A percentile compares a stretch with the other conserved stretches of the same genome.
These are phyloP conservation scores for Zygotorulaspora sp. DNA, from an alignment of 805 yeast species.

Conservation along the genomic window DNA sequence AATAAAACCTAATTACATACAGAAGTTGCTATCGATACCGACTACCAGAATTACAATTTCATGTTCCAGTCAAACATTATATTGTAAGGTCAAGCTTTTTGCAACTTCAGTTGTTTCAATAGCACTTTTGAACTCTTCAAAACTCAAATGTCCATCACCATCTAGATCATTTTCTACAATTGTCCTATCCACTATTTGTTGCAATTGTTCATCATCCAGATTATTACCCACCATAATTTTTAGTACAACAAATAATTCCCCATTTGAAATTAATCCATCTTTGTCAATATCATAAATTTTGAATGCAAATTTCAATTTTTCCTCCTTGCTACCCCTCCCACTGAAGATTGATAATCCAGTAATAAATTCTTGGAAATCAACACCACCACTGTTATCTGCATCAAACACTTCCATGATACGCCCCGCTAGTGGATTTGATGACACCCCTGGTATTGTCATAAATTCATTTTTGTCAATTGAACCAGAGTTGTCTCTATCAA, in stretches of 20 bases:
- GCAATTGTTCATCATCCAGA: conserved; percentile 78
- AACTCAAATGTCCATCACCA: conserved; percentile 80
- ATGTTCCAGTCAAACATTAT: conserved; percentile 21
- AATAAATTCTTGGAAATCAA: conserved; percentile 93
- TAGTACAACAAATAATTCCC: conserved; percentile 85
- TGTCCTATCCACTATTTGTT: conserved; percentile 95
- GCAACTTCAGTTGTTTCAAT: conserved; percentile 54
- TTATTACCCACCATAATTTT: conserved; percentile 97
- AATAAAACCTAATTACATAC: too few relatives aligned
- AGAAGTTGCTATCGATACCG: too few relatives aligned
- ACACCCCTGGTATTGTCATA: conserved; percentile 86
- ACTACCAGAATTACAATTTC: neutral
- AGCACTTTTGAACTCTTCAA: conserved; percentile 78
- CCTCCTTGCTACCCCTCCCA: conserved; percentile 72
- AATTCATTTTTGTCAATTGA: conserved; percentile 89
- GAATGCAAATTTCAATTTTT: conserved; percentile 83
- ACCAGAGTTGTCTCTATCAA: conserved; percentile 90
- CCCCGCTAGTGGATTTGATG: conserved; percentile 82
- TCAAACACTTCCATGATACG: conserved; percentile 93
- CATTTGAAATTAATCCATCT: conserved; percentile 93
- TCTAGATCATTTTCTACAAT: conserved; percentile 88
- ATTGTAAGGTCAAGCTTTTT: conserved; percentile 51
- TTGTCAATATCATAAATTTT: conserved; percentile 92
- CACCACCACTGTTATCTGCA: conserved; percentile 84
- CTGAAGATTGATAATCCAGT: conserved; percentile 83